Evolutionary conservation across 2,329 filamentous ascomycete species (phyloP).

Genomic region (Juglanconis juglandina): DNA sequence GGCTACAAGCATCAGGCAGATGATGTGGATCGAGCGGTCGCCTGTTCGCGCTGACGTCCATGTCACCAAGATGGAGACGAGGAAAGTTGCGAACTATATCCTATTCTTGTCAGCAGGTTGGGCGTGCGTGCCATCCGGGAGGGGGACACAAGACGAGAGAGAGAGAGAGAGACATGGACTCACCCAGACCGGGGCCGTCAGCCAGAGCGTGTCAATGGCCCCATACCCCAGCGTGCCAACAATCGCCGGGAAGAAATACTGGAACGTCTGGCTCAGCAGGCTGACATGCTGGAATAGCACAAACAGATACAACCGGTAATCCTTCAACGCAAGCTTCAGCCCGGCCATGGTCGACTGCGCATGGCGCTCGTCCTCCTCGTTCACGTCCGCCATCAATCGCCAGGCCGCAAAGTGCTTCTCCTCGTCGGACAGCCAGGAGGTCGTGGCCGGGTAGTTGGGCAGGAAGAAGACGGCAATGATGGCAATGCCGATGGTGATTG

Average conservation of each 20-base stretch:
- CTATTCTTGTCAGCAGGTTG: background rate
- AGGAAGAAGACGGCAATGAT: conserved; percentile 16
- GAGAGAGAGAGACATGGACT: conserved; percentile 6
- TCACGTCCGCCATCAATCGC: conserved; percentile 20
- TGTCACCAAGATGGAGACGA: conserved; percentile 51
- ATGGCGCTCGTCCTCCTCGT: conserved; percentile 22
- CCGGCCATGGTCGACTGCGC: conserved; percentile 20
- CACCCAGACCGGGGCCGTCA: conserved; percentile 58
- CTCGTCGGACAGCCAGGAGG: conserved; percentile 19
- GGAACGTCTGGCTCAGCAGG: conserved; percentile 53
- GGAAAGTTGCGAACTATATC: conserved; percentile 49
- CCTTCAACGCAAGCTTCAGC: conserved; percentile 25
- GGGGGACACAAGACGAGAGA: background rate
- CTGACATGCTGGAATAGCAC: conserved; percentile 52
- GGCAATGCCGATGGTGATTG: conserved; percentile 16
- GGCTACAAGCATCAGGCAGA: conserved; percentile 48
- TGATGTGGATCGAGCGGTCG: conserved; percentile 57
- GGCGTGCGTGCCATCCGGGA: background rate
- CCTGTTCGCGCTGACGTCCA: conserved; percentile 50
- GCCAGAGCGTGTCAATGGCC: conserved; percentile 50
- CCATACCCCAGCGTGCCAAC: conserved; percentile 58
- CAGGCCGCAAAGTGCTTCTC: conserved; percentile 20
- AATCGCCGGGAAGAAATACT: conserved; percentile 65
- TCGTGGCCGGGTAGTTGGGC: conserved; percentile 20
- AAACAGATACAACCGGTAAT: conserved; percentile 48